phyloP scores from a whole-genome alignment of 2,329 filamentous ascomycete species.

The Paecilomyces variotii region DNA sequence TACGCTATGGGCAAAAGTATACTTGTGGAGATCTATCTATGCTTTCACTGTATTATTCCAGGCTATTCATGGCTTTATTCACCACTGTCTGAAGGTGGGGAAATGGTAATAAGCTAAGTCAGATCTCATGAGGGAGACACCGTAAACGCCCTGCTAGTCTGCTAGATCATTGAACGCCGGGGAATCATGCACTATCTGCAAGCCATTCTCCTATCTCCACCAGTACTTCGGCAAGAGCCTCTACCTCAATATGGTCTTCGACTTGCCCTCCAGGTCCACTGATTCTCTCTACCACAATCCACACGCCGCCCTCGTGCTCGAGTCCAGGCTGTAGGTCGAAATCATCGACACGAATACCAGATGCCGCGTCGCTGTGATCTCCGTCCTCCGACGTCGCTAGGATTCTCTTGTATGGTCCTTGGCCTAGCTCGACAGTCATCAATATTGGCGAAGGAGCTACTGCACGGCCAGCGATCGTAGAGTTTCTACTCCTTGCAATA shows the following conservation, averaged over 20 bases:
- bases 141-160: neutral
- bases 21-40: neutral
- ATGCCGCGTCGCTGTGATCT: conserved; percentile 61
- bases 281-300: conserved; percentile 75
- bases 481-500: conserved; percentile 42
- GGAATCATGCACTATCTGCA: conserved; percentile 18
- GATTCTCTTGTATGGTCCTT: conserved; percentile 58
- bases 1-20: neutral
- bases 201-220: conserved; percentile 37
- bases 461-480: conserved; percentile 28
- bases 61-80: neutral
- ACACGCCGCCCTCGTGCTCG: conserved; percentile 52
- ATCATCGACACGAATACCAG: conserved; percentile 61
- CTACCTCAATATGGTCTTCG: conserved; percentile 35
- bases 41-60: neutral
- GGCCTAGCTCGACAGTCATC: conserved; percentile 64
- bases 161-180: neutral
- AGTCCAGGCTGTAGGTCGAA: conserved; percentile 65
- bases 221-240: conserved; percentile 34
- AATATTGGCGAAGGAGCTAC: conserved; percentile 50
- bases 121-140: neutral
- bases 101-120: neutral
- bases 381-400: conserved; percentile 64
- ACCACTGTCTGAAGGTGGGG: neutral
- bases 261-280: conserved; percentile 50